These are phyloP conservation scores for Penicillium pulvis DNA, from an alignment of 495 filamentous ascomycete species.

Conservation along the genomic window DNA sequence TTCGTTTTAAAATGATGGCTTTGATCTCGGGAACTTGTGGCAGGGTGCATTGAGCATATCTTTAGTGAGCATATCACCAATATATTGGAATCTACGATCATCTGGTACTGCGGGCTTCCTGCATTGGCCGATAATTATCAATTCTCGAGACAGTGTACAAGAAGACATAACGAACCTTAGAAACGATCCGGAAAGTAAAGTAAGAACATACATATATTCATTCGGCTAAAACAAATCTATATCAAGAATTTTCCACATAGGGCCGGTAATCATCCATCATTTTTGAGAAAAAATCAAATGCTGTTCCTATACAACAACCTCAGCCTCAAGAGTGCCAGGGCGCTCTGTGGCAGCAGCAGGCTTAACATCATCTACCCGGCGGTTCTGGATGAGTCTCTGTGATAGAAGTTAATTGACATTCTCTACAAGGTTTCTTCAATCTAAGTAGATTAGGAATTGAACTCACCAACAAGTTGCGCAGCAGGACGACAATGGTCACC, in stretches of 20 bases:
- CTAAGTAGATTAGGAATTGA: background rate
- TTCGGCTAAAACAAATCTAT: conserved; percentile 32
- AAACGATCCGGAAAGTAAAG: background rate
- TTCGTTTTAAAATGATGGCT: background rate
- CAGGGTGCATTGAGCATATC: background rate
- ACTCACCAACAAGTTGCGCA: conserved; percentile 85
- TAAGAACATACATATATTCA: conserved; percentile 16
- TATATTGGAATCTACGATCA: background rate
- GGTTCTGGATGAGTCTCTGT: conserved; percentile 56
- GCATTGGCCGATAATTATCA: background rate
- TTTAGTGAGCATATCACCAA: background rate
- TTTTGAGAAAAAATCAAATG: background rate
- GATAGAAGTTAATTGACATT: conserved; percentile 5
- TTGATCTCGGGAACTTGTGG: background rate
- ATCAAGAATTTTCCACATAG: conserved; percentile 11
- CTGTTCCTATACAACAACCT: conserved; percentile 30
- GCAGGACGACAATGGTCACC: conserved; percentile 89
- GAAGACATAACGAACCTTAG: too few relatives aligned
- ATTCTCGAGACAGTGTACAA: too few relatives aligned
- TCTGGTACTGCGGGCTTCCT: background rate
- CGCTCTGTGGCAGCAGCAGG: conserved; percentile 48
- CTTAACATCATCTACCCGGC: conserved; percentile 45
- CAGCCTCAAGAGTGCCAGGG: conserved; percentile 47
- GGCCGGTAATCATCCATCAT: conserved; percentile 14
- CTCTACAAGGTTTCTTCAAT: background rate